These are phyloP conservation scores for Gloeostereum incarnatum DNA, from an alignment of 768 basidiomycete species.

Conservation along the genomic window DNA sequence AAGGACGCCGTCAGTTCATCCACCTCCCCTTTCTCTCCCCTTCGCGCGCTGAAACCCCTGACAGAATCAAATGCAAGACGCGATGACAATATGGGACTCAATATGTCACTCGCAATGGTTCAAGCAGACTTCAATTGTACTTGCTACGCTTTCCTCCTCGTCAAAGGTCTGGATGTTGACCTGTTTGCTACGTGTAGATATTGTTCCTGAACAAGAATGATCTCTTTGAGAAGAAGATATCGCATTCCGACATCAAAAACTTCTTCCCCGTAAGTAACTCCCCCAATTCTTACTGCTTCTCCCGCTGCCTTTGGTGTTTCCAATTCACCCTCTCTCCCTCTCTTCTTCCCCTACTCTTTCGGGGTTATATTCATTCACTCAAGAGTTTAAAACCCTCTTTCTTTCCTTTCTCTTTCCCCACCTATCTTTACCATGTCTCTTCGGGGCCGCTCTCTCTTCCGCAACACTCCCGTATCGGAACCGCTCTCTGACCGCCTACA, in stretches of 20 bases:
- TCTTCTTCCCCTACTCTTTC: too few relatives aligned
- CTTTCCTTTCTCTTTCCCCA: background rate
- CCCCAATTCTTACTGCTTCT: conserved; percentile 4
- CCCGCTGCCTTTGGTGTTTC: conserved; percentile 1
- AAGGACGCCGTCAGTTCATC: conserved; percentile 65
- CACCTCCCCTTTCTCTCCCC: background rate
- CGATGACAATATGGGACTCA: conserved; percentile 97
- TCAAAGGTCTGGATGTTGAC: background rate
- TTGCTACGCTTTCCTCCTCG: background rate
- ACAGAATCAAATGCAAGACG: conserved; percentile 98
- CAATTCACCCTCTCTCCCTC: too few relatives aligned
- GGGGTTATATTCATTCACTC: too few relatives aligned
- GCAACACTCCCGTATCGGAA: too few relatives aligned
- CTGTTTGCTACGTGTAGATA: conserved; percentile 40
- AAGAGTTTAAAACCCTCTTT: too few relatives aligned
- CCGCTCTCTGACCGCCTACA: too few relatives aligned
- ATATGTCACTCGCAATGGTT: conserved; percentile 99
- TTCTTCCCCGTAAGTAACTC: conserved; percentile 57
- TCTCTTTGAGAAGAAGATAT: conserved; percentile 80
- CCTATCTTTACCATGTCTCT: background rate
- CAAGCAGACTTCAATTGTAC: conserved; percentile 83
- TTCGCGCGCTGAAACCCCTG: conserved; percentile 1
- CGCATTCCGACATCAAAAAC: conserved; percentile 73
- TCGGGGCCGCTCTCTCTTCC: background rate
- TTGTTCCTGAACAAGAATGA: conserved; percentile 95